A percentile compares a stretch with the other conserved stretches of the same genome.
These are phyloP conservation scores for Exophiala alcalophila DNA, from an alignment of 2,329 filamentous ascomycete species.

Conservation along the genomic window DNA sequence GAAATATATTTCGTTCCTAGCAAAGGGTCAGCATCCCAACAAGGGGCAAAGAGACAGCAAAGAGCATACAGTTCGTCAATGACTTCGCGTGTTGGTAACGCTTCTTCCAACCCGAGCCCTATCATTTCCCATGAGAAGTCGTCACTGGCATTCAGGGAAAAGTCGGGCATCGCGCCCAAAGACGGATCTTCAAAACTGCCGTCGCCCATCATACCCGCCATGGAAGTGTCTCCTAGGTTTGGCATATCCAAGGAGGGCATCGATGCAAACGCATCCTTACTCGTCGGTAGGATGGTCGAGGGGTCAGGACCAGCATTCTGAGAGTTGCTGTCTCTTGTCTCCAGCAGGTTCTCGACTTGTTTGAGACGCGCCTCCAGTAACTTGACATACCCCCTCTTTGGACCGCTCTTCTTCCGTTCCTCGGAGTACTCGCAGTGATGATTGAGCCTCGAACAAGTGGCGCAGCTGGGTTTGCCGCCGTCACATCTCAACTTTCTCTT, in stretches of 20 bases:
- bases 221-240: slow-evolving; percentile 12
- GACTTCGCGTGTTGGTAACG: slow-evolving; percentile 72
- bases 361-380: slow-evolving; percentile 79
- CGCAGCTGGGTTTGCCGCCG: slow-evolving; percentile 77
- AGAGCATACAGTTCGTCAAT: slow-evolving; percentile 73
- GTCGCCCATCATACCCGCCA: slow-evolving; percentile 18
- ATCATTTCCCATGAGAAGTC: slow-evolving; percentile 82
- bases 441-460: slow-evolving; percentile 80
- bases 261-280: slow-evolving; percentile 9
- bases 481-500: slow-evolving; percentile 68
- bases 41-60: not conserved
- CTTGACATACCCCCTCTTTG: slow-evolving; percentile 92
- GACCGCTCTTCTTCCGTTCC: slow-evolving; percentile 88
- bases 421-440: slow-evolving; percentile 91
- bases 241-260: slow-evolving; percentile 17
- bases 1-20: slow-evolving; percentile 79
- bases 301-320: slow-evolving; percentile 2
- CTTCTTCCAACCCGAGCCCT: slow-evolving; percentile 75
- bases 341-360: slow-evolving; percentile 30
- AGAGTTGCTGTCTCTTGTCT: slow-evolving; percentile 20
- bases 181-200: slow-evolving; percentile 21
- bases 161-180: slow-evolving; percentile 23
- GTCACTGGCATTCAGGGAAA: slow-evolving; percentile 30
- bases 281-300: slow-evolving; percentile 1
- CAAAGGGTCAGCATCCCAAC: slow-evolving; percentile 10